phyloP scores from a whole-genome alignment of 108 stramenopile genomes.

The Discostella stelligeroides region DNA sequence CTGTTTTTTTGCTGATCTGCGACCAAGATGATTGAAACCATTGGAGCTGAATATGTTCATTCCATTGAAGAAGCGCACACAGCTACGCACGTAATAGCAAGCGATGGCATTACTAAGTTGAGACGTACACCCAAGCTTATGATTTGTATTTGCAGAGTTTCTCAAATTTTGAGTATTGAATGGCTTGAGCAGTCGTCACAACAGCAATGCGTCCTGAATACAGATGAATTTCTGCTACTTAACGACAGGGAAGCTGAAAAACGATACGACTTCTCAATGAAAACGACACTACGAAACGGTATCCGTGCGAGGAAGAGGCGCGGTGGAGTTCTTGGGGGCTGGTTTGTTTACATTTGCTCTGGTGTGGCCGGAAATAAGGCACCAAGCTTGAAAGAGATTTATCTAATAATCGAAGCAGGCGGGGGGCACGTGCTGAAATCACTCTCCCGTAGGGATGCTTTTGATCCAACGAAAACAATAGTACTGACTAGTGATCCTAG shows the following conservation, averaged over 20 bases:
- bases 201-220: conserved; percentile 29
- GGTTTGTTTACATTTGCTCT: conserved; percentile 41
- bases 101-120: conserved; percentile 45
- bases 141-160: conserved; percentile 58
- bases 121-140: conserved; percentile 72
- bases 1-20: neutral
- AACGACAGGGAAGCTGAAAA: conserved; percentile 44
- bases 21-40: conserved; percentile 56
- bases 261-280: conserved; percentile 44
- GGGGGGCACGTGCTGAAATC: conserved; percentile 55
- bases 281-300: conserved; percentile 39
- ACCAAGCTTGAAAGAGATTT: conserved; percentile 33
- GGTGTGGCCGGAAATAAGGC: conserved; percentile 53
- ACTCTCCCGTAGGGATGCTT: conserved; percentile 5
- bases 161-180: conserved; percentile 57
- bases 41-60: conserved; percentile 61
- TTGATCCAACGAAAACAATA: conserved; percentile 47
- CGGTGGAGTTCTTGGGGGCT: conserved; percentile 45
- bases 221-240: conserved; percentile 39
- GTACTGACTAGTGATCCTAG: conserved; percentile 47
- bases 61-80: conserved; percentile 54
- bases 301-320: conserved; percentile 12
- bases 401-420: conserved; percentile 49
- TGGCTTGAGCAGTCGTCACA: conserved; percentile 47
- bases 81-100: conserved; percentile 67